Evolutionary conservation across 225 moss, liverwort and hornwort species (phyloP), one percentile per base, ranked within the genome.

Genomic region (Physcomitrium patens): DNA sequence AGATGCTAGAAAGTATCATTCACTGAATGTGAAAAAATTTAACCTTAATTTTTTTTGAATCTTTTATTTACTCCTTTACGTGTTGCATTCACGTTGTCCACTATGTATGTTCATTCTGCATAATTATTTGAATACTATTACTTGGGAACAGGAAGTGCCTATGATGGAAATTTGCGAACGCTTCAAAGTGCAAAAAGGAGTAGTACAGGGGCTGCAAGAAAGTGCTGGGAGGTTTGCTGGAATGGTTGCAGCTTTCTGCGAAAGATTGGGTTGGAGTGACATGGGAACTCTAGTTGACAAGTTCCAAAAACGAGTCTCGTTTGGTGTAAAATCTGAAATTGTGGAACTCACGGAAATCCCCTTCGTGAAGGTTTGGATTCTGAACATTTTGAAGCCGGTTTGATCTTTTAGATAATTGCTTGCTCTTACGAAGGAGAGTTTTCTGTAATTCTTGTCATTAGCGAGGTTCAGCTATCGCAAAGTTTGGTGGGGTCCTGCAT

Each of bases 151-250:
- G 94, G 97, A 97, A 81, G 87, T 93, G 45, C 89, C 94, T n/a
- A 64, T 97, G 76, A 79, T 90, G 84, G 94, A 97, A 74, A 88
- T 97, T 76, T 91, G 92, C 60, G 89, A 91, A 59, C 74, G 80
- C 37, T 97, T 93, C 70, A 97, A 91, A 74, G 91, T 97, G 51
- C 90, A 94, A 44, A 91, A 92, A 63, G 97, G 97, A 68, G 91
- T 91, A 70, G 89, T 97, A 56, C 94, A 97, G 78, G 93, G 85
- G 63, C 85, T 97, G 48, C 97, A 97, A 86, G 94, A 91, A 27
- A 94, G 93, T 77, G 94, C 97, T 78, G 97, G 97, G 76, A 90
- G 90, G 82, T 97, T 97, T 90, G 94, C 97, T 66, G 90, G 94
- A 61, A 94, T 97, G 97, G 89, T 97, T 63, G 80, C 97, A 67